phyloP scores from a whole-genome alignment of 2,329 filamentous ascomycete species.

The Thermomyces lanuginosus region DNA sequence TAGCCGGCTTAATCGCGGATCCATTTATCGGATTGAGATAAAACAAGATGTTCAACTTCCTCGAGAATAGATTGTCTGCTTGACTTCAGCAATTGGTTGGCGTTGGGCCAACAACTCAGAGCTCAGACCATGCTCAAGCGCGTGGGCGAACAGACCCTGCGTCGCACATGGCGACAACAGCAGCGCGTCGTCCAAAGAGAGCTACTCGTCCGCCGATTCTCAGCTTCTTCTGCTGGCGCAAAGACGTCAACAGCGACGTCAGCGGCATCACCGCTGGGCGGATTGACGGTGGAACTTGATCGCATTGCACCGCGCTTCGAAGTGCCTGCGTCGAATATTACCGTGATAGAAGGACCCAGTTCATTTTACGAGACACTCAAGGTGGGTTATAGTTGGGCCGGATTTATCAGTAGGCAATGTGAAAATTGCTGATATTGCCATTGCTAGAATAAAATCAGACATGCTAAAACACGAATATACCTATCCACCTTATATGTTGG shows the following conservation, averaged over 20 bases:
- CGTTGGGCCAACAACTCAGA: conserved; percentile 1
- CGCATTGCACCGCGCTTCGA: conserved; percentile 82
- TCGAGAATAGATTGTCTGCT: no score
- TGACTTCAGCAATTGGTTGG: no score
- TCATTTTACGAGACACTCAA: conserved; percentile 88
- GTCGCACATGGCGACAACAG: conserved; percentile 18
- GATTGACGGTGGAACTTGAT: conserved; percentile 61
- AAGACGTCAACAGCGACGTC: conserved; percentile 14
- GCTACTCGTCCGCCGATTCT: conserved; percentile 22
- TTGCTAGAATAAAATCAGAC: conserved; percentile 68
- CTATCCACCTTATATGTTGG: conserved; percentile 95
- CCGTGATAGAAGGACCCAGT: conserved; percentile 60
- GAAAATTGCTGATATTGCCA: no score
- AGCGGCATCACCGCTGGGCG: conserved; percentile 35
- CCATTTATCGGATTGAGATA: background rate
- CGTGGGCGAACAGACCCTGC: conserved; percentile 22
- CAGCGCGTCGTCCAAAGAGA: conserved; percentile 14
- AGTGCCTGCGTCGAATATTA: conserved; percentile 62
- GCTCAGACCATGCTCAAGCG: conserved; percentile 22
- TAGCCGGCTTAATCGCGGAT: background rate
- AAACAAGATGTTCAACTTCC: background rate
- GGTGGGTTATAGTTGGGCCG: no score
- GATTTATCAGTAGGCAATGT: no score
- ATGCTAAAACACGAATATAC: conserved; percentile 66
- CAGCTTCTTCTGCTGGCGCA: conserved; percentile 15